These are phyloP conservation scores for Monosporascus sp. DNA, from an alignment of 2,329 filamentous ascomycete species.

Conservation along the genomic window DNA sequence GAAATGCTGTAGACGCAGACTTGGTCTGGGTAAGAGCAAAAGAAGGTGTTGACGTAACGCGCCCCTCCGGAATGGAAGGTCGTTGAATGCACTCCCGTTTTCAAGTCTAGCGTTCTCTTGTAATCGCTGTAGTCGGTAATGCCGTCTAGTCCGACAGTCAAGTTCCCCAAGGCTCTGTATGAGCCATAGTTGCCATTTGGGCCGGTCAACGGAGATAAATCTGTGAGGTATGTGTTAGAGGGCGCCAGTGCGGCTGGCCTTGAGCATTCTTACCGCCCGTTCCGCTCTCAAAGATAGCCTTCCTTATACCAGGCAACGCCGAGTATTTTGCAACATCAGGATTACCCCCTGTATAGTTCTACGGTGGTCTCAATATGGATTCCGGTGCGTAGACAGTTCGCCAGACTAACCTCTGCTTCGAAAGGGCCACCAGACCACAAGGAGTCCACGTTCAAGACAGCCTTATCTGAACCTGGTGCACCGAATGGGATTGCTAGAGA, in stretches of 20 bases:
- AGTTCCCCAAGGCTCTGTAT: constrained; percentile 41
- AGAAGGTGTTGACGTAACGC: constrained; percentile 30
- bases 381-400: not conserved
- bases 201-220: constrained; percentile 34
- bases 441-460: constrained; percentile 43
- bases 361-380: not conserved
- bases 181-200: constrained; percentile 36
- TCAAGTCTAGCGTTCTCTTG: constrained; percentile 37
- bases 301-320: constrained; percentile 36
- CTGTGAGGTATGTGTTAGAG: constrained; percentile 13
- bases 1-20: constrained; percentile 25
- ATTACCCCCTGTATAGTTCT: constrained; percentile 43
- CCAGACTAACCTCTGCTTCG: constrained; percentile 28
- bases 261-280: constrained; percentile 33
- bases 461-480: constrained; percentile 33
- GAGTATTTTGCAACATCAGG: constrained; percentile 29
- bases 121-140: constrained; percentile 28
- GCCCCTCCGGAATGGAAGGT: constrained; percentile 28
- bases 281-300: constrained; percentile 42
- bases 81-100: constrained; percentile 34
- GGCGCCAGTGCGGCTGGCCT: not conserved
- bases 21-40: constrained; percentile 39
- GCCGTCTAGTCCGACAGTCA: constrained; percentile 34
- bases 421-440: constrained; percentile 48
- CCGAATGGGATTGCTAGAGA: constrained; percentile 37